Evolutionary conservation across 1,284 basidiomycete genomes (phyloP), one percentile per base, ranked within the genome.

Genomic region (Trichosporon inkin): DNA sequence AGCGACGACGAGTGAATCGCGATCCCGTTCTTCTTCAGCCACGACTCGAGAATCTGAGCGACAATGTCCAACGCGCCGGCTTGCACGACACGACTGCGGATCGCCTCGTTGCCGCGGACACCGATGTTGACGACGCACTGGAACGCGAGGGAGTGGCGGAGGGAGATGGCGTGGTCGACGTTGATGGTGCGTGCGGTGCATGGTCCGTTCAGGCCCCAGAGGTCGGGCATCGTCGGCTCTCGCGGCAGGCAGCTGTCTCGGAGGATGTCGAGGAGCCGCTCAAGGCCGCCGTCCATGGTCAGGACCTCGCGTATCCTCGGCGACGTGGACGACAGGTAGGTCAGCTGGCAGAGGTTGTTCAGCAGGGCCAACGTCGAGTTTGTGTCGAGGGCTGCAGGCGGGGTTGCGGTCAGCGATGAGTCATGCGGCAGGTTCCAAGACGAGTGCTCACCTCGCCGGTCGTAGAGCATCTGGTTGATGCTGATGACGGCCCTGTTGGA

Each of bases 91-190:
- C 94, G 83, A 58, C 89, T 90, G 44, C 95, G 83, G 68, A 95
- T 93, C 24, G 85, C 84, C 76, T 99, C 95, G 65, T 87, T 91
- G n/a, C 96, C 96, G 38, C 95, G 83, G 0, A 99, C 94, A 51
- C 96, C 95, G 68, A 99, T 93, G 78, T 99, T 98, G 68, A 96
- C 93, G 49, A 98, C 88, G 73, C 92, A 97, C 73, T 98, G 94
- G 74, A 99, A 96, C 0, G 95, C 95, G 56, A 95, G 84, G 0
- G 87, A 88, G 74, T 95, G 95, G 10, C 89, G 85, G 65, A 90
- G 88, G 0, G 89, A 88, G 40, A 90, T 87, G 68, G 90, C 87
- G 63, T 89, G 89, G 78, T 93, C 90, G 67, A 86, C 2, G 78
- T 78, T 60, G 82, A 83, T 75, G 14, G 77, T 73, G 36, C 78